Conservation (phyloP, 441 rosid genomes). For the Gossypium davidsonii region DNA sequence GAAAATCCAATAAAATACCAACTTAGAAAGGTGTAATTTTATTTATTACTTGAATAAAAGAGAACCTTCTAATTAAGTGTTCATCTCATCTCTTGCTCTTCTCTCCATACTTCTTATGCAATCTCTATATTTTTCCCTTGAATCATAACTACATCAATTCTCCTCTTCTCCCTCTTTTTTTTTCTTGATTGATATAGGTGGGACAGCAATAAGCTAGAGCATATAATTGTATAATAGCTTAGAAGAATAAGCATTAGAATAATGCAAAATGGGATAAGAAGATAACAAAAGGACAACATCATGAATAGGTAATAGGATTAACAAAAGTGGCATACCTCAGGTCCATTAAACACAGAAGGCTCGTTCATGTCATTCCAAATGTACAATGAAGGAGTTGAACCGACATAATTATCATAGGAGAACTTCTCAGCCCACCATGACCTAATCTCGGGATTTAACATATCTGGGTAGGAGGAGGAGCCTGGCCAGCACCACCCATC, state of each 20-base stretch:
- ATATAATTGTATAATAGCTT: neutral
- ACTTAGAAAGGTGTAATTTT: neutral
- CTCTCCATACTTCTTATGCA: neutral
- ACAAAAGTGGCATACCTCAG: conserved; percentile 57
- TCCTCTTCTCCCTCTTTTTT: neutral
- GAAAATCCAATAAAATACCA: neutral
- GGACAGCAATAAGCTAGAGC: neutral
- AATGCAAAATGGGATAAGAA: neutral
- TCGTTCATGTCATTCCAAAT: conserved; percentile 99
- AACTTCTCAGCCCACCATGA: conserved; percentile 88
- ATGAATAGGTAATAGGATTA: neutral
- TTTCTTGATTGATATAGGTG: neutral
- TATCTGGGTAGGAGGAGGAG: conserved; percentile 82
- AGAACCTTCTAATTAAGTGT: neutral
- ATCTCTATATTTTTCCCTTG: neutral
- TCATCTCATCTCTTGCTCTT: neutral
- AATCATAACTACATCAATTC: neutral
- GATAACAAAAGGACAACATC: neutral
- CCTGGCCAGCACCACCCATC: conserved; percentile 99
- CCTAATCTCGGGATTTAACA: conserved; percentile 81
- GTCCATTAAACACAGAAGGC: conserved; percentile 98
- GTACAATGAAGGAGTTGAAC: conserved; percentile 85
- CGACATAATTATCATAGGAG: conserved; percentile 64
- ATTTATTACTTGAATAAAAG: neutral
- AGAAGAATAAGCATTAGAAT: neutral